These are phyloP conservation scores for Mucor velutinosus DNA, from an alignment of 371 early-diverging fungal species.

Conservation along the genomic window DNA sequence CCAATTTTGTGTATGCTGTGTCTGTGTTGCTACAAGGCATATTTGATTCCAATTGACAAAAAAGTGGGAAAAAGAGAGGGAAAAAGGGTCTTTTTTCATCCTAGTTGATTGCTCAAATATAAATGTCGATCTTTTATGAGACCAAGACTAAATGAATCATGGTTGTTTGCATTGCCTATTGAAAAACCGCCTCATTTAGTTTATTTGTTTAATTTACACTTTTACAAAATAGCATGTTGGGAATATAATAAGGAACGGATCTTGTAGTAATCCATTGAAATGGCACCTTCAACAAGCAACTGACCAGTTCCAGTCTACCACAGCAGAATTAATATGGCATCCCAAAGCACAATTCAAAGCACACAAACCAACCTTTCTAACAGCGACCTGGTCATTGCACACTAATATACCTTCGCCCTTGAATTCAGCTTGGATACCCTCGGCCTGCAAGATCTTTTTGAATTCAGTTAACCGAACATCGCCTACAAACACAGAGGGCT, in stretches of 20 bases:
- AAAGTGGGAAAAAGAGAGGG: background rate
- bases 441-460: slow-evolving; percentile 64
- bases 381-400: slow-evolving; percentile 77
- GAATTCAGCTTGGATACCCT: slow-evolving; percentile 84
- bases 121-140: background rate
- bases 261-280: slow-evolving; percentile 64
- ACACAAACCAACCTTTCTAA: slow-evolving; percentile 56
- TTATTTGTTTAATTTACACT: background rate
- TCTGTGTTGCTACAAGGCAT: background rate
- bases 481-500: slow-evolving; percentile 81
- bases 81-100: background rate
- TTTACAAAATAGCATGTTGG: slow-evolving; percentile 65
- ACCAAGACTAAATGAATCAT: background rate
- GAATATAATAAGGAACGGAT: slow-evolving; percentile 63
- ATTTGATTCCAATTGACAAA: background rate
- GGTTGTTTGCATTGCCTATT: background rate
- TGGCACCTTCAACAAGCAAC: slow-evolving; percentile 59
- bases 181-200: background rate
- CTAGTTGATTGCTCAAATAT: background rate
- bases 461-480: slow-evolving; percentile 86
- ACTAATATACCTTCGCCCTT: slow-evolving; percentile 83
- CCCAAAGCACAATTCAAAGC: background rate
- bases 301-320: slow-evolving; percentile 54
- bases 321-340: background rate
- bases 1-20: background rate